These are phyloP conservation scores for Trichophyton mentagrophytes DNA, from an alignment of 2,329 filamentous ascomycete species.

Conservation along the genomic window DNA sequence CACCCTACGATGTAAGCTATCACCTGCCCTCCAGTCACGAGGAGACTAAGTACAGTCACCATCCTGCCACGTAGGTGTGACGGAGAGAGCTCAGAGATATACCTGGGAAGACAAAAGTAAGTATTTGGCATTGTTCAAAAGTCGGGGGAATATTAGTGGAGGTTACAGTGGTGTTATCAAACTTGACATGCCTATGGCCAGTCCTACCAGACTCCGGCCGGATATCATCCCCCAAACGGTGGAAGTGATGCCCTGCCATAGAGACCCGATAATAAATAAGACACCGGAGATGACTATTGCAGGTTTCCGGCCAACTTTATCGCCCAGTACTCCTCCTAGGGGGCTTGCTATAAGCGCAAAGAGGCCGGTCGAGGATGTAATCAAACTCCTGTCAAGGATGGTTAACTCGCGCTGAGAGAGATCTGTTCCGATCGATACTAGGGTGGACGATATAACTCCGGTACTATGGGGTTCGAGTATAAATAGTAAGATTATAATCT, in stretches of 20 bases:
- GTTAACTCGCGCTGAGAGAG: slow-evolving; percentile 39
- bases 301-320: slow-evolving; percentile 35
- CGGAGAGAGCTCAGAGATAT: slow-evolving; percentile 77
- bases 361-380: slow-evolving; percentile 46
- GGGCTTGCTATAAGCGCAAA: slow-evolving; percentile 46
- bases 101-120: slow-evolving; percentile 29
- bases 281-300: slow-evolving; percentile 37
- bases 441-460: slow-evolving; percentile 48
- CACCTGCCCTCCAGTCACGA: slow-evolving; percentile 79
- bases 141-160: not conserved
- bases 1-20: slow-evolving; percentile 78
- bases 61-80: slow-evolving; percentile 62
- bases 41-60: slow-evolving; percentile 68
- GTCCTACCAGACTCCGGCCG: slow-evolving; percentile 35
- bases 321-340: slow-evolving; percentile 41
- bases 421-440: slow-evolving; percentile 43
- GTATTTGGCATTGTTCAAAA: not conserved
- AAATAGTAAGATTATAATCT: slow-evolving; percentile 11
- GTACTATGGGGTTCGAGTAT: slow-evolving; percentile 30
- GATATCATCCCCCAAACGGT: slow-evolving; percentile 35
- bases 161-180: slow-evolving; percentile 63
- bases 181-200: slow-evolving; percentile 42
- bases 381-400: slow-evolving; percentile 46
- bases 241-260: slow-evolving; percentile 31
- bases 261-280: slow-evolving; percentile 34